Evolutionary conservation across 306 rosid genomes (phyloP), one percentile per base, ranked within the genome.

Genomic region (Corylus heterophylla): DNA sequence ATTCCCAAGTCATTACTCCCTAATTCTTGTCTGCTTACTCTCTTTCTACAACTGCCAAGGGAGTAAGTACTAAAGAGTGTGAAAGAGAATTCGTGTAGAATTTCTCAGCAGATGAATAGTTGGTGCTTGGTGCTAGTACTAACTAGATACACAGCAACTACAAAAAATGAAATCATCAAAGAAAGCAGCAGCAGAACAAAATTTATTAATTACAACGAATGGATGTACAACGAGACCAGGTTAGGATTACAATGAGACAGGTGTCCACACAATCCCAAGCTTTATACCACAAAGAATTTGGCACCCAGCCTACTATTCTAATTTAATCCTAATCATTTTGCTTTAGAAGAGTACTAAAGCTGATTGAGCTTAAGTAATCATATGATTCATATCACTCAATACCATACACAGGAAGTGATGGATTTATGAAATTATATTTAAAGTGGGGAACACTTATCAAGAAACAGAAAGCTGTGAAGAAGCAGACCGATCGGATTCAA

Each of bases 401-500:
- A 52, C n/a, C 42, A 51, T 44, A 49, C 13, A 76, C 51, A 12
- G 12, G 42, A 50, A 73, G 51, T 4, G 51, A 68, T 18, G 51
- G 9, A 68, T 68, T 42, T 68, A 42, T 42, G 27, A 42, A 39
- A 42, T 42, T 55, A 71, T 13, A 78, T 64, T 55, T 73, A 47
- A 27, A 48, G 51, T 42, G 58, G 47, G 54, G 22, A 68, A 5
- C 55, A 25, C 54, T 84, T 69, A 79, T 85, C 85, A 87, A 67
- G 90, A 55, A 61, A 78, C 74, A 48, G 84, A 78, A 84, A 78
- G 86, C 73, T 85, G 84, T 81, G 90, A 73, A 82, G 86, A 69
- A 79, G 87, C 86, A 63, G 89, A 91, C 47, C 97, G 96, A 81
- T 94, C 97, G 18, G 92, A 85, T 63, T 94, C 97, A 72, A 92